A percentile compares a stretch with the other conserved stretches of the same genome.
These are phyloP conservation scores for Aspergillus neotritici DNA, from an alignment of 2,329 filamentous ascomycete species.

Conservation along the genomic window DNA sequence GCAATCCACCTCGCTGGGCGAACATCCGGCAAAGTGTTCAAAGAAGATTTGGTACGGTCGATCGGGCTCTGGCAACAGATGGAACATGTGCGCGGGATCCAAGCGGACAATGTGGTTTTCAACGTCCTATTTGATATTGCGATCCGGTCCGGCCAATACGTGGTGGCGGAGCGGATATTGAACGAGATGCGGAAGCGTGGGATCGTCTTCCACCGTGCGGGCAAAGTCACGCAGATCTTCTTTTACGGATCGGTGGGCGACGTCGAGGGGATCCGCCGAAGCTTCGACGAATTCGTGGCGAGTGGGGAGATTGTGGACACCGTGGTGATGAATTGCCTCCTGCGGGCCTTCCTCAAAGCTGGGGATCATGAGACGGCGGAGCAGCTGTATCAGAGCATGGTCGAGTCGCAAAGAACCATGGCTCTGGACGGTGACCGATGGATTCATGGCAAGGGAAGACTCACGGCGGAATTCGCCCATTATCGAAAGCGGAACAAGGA, in stretches of 20 bases:
- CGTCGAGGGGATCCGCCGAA: conserved; percentile 64
- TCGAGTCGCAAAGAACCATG: conserved; percentile 47
- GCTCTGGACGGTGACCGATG: conserved; percentile 16
- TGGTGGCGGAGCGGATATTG: conserved; percentile 76
- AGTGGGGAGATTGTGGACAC: conserved; percentile 85
- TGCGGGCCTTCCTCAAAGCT: conserved; percentile 68
- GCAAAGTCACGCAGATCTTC: conserved; percentile 75
- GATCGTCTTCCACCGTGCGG: conserved; percentile 67
- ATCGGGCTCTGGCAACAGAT: conserved; percentile 82
- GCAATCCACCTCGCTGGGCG: conserved; percentile 74
- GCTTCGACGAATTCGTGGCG: conserved; percentile 78
- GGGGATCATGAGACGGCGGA: conserved; percentile 73
- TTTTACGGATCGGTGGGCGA: conserved; percentile 73
- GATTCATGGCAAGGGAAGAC: conserved; percentile 15
- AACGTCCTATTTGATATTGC: conserved; percentile 89
- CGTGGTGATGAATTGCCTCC: conserved; percentile 77
- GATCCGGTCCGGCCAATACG: conserved; percentile 76
- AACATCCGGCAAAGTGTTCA: conserved; percentile 57
- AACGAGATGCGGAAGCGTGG: conserved; percentile 70
- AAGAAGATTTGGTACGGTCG: conserved; percentile 60
- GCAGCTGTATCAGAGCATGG: conserved; percentile 80
- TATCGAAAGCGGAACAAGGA: conserved; percentile 37
- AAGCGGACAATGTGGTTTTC: conserved; percentile 74
- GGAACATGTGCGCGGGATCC: conserved; percentile 65
- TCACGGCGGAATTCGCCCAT: conserved; percentile 30